These are phyloP conservation scores for Aureobasidium lini DNA, from an alignment of 2,329 filamentous ascomycete genomes.

Conservation along the genomic window DNA sequence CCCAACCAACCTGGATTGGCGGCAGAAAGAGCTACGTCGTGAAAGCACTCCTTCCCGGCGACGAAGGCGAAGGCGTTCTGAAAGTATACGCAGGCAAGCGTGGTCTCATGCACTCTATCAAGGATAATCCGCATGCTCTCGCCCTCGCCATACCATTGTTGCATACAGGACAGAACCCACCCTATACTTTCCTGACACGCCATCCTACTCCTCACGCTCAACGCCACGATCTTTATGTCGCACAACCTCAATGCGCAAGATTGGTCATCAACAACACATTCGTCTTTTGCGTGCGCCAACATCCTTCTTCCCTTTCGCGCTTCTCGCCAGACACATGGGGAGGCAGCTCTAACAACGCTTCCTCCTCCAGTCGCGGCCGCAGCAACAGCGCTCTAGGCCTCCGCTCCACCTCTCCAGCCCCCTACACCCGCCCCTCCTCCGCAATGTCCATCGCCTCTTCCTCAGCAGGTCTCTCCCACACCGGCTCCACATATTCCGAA, in stretches of 20 bases:
- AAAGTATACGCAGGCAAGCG: conserved; percentile 92
- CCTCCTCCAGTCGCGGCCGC: conserved; percentile 20
- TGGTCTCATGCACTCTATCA: conserved; percentile 94
- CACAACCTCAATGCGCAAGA: conserved; percentile 85
- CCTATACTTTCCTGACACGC: conserved; percentile 85
- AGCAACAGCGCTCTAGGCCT: conserved; percentile 22
- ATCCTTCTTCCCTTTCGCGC: conserved; percentile 57
- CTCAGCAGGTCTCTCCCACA: conserved; percentile 37
- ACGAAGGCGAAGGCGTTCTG: conserved; percentile 79
- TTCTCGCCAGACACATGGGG: conserved; percentile 33
- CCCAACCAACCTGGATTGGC: conserved; percentile 84
- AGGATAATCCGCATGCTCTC: conserved; percentile 87
- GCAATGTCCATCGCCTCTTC: conserved; percentile 55
- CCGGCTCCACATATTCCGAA: conserved; percentile 46
- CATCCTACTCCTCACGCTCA: conserved; percentile 98
- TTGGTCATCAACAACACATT: conserved; percentile 95
- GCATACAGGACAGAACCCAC: conserved; percentile 85
- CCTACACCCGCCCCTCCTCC: conserved; percentile 48
- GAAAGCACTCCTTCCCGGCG: conserved; percentile 84
- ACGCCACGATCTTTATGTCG: conserved; percentile 91
- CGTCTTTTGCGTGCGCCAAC: conserved; percentile 90
- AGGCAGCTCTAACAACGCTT: conserved; percentile 21
- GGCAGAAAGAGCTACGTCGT: conserved; percentile 87
- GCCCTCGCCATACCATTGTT: conserved; percentile 84
- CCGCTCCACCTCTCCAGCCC: conserved; percentile 44